Base-by-base conservation (phyloP, 1,139 yeast species). In the Saccharomyces pastorianus region DNA sequence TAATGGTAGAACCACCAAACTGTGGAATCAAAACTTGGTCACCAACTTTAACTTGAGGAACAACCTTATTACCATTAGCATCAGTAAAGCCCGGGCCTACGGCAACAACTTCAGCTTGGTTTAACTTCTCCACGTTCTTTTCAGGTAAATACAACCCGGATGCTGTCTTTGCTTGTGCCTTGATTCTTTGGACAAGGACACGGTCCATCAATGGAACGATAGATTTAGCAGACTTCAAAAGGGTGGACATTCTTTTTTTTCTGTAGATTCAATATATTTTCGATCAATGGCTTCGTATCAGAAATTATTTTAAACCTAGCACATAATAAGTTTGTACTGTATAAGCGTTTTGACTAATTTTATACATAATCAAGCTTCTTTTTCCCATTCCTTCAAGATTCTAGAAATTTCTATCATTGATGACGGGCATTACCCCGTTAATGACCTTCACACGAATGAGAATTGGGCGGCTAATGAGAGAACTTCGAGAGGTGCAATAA, bases 81-180 rank as follows among this genome's bases (percentile, higher is more conserved):
- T 84, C 82, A 57, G 82, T 75, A 68, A 77, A 75, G 64, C 96
- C 96, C 53, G 96, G 93, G 59, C 95, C 95, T 61, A 88, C 84
- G 58, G 95, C 88, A 64, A 87, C 72, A 55, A 87, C 95, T 53
- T 83, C 83, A 55, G 85, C 95, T 69, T 84, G 82, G 78, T 88
- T 88, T 71, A 89, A 82, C 77, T 93, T 93, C 74, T 89, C 95
- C 66, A 86, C 95, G 78, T 91, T 90, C 79, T 89, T 89, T 76
- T 93, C 99, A 60, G 99, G 99, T 62, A 93, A 87, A 77, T 84
- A 89, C 69, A 93, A 83, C 68, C 99, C 99, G 49, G 96, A 85
- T 55, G 96, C 88, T 56, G 99, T 93, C 77, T 90, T 82, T 66
- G 93, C 81, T 68, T 89, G 84, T 57, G 96, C 96, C 80, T 90